Conservation (phyloP, 768 basidiomycete species). For the Naganishia antarctica region DNA sequence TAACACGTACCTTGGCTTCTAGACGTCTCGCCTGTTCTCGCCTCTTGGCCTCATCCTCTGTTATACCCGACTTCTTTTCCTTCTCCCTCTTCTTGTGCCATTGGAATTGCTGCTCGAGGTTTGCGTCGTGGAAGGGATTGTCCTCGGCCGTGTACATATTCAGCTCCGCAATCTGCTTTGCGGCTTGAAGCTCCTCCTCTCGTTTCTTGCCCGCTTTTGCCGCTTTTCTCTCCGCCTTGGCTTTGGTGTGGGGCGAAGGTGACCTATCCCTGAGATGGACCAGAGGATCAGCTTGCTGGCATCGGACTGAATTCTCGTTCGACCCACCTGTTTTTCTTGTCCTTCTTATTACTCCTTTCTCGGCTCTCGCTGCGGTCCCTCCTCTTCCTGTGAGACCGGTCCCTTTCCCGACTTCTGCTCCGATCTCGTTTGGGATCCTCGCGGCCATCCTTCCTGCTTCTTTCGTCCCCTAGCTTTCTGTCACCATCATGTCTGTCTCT, state of each 20-base stretch:
- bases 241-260: constrained; percentile 81
- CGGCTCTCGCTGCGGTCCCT: constrained; percentile 49
- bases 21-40: constrained; percentile 73
- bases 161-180: constrained; percentile 78
- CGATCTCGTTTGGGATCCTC: constrained; percentile 48
- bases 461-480: constrained; percentile 28
- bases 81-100: constrained; percentile 99
- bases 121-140: constrained; percentile 97
- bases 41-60: constrained; percentile 68
- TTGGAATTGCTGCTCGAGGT: constrained; percentile 90
- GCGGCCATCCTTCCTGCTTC: constrained; percentile 36
- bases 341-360: constrained; percentile 45
- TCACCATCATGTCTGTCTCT: constrained; percentile 27
- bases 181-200: constrained; percentile 61
- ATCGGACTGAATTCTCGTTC: too few relatives aligned
- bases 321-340: constrained; percentile 54
- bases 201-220: constrained; percentile 59
- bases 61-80: constrained; percentile 81
- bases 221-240: constrained; percentile 74
- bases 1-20: constrained; percentile 64
- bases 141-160: constrained; percentile 94
- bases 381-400: constrained; percentile 52
- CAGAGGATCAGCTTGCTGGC: too few relatives aligned
- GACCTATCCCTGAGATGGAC: constrained; percentile 56
- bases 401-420: constrained; percentile 48